phyloP scores from a whole-genome alignment of 345 rosid genomes.

The Linum tenue region DNA sequence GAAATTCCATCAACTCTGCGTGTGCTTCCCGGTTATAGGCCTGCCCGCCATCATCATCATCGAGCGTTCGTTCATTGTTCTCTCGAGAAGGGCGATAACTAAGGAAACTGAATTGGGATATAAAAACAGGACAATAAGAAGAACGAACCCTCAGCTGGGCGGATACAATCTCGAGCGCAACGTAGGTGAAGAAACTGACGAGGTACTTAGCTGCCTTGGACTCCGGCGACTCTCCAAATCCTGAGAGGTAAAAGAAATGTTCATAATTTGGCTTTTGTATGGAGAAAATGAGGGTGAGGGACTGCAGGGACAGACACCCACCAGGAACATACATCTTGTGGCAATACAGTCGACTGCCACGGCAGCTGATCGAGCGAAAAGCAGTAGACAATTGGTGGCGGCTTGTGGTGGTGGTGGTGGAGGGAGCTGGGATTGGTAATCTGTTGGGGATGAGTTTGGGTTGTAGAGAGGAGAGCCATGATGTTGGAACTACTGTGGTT shows the following conservation, averaged over 20 bases:
- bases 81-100: background rate
- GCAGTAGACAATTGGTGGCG: background rate
- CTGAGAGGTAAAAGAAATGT: background rate
- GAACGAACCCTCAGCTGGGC: conserved; percentile 1
- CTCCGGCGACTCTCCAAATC: conserved; percentile 5
- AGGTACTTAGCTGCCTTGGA: conserved; percentile 2
- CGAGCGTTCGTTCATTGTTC: too few species aligned
- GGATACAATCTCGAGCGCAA: background rate
- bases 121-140: background rate
- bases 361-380: background rate
- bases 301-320: background rate
- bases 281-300: background rate
- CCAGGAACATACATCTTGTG: conserved; percentile 6
- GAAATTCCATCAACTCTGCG: conserved; percentile 2
- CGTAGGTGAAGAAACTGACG: conserved; percentile 1
- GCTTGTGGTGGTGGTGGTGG: background rate
- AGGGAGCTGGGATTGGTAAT: background rate
- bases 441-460: background rate
- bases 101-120: background rate
- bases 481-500: background rate
- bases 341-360: background rate
- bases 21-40: conserved; percentile 1
- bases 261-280: background rate
- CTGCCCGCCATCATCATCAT: background rate
- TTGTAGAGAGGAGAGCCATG: background rate